Conservation (phyloP, 164 flowering plant genomes). For the Paratinospora sagittata region DNA sequence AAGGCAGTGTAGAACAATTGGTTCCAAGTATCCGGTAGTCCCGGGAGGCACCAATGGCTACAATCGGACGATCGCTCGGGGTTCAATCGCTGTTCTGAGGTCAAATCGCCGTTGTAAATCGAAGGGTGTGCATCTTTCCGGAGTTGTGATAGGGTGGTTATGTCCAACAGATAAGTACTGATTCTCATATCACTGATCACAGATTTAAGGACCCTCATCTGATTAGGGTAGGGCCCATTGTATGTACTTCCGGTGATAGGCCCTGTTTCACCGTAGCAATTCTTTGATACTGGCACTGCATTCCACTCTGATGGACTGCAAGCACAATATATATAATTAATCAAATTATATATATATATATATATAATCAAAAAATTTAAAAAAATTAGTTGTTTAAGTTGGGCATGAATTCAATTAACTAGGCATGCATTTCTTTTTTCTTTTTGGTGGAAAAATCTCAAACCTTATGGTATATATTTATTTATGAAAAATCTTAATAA, state of each 20-base stretch:
- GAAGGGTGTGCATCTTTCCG: slow-evolving; percentile 94
- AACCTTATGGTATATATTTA: too few species aligned
- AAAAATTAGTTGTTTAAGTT: too few species aligned
- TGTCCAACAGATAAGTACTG: slow-evolving; percentile 61
- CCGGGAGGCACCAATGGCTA: slow-evolving; percentile 99
- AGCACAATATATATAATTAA: neutral
- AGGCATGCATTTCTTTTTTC: too few species aligned
- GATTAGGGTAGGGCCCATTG: slow-evolving; percentile 53
- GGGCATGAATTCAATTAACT: too few species aligned
- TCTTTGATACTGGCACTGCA: slow-evolving; percentile 32
- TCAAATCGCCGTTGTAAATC: slow-evolving; percentile 66
- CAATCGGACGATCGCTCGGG: slow-evolving; percentile 77
- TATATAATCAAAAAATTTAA: too few species aligned
- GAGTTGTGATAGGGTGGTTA: slow-evolving; percentile 63
- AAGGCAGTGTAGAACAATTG: slow-evolving; percentile 61
- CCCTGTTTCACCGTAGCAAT: slow-evolving; percentile 73
- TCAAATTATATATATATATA: too few species aligned
- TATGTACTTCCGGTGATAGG: slow-evolving; percentile 48
- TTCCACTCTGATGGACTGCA: slow-evolving; percentile 80
- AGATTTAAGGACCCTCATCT: slow-evolving; percentile 49
- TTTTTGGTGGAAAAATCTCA: too few species aligned
- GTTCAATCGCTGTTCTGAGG: slow-evolving; percentile 53
- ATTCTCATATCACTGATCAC: slow-evolving; percentile 47
- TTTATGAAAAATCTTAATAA: too few species aligned
- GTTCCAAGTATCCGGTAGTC: slow-evolving; percentile 98